Conservation (phyloP, 768 basidiomycete species). For the Exidia glandulosa region DNA sequence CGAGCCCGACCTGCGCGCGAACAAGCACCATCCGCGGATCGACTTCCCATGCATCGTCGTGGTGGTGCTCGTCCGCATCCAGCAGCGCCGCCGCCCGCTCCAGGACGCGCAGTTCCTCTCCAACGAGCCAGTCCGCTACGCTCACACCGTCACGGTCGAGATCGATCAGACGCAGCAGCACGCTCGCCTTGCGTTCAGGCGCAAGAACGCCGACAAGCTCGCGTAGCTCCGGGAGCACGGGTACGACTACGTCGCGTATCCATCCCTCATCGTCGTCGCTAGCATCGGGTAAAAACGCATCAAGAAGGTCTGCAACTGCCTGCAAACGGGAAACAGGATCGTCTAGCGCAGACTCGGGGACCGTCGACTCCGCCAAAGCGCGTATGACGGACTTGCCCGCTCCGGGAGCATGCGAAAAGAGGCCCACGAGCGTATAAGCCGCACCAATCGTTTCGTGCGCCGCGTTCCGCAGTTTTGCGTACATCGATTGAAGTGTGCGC, state of each 20-base stretch:
- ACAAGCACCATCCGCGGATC: constrained; percentile 15
- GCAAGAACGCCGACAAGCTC: constrained; percentile 48
- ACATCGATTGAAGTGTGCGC: background rate
- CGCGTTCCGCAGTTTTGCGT: too few relatives aligned
- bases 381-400: constrained; percentile 32
- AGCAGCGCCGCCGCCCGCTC: constrained; percentile 21
- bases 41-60: background rate
- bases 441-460: too few relatives aligned
- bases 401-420: too few relatives aligned
- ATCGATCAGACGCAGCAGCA: constrained; percentile 43
- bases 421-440: too few relatives aligned
- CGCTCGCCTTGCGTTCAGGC: constrained; percentile 38
- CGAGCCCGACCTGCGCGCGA: constrained; percentile 31
- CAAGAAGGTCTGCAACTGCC: constrained; percentile 37
- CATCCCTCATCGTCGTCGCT: constrained; percentile 32
- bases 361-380: constrained; percentile 36
- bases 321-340: constrained; percentile 25
- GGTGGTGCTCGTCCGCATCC: constrained; percentile 21
- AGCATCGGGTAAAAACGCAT: constrained; percentile 47
- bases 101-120: constrained; percentile 51
- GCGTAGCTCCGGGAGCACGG: constrained; percentile 40
- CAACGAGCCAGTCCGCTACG: constrained; percentile 58
- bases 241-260: constrained; percentile 46
- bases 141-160: constrained; percentile 48
- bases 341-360: constrained; percentile 26